These are phyloP conservation scores for Venturiaceae sp. DNA, from an alignment of 2,329 filamentous ascomycete genomes.

Conservation along the genomic window DNA sequence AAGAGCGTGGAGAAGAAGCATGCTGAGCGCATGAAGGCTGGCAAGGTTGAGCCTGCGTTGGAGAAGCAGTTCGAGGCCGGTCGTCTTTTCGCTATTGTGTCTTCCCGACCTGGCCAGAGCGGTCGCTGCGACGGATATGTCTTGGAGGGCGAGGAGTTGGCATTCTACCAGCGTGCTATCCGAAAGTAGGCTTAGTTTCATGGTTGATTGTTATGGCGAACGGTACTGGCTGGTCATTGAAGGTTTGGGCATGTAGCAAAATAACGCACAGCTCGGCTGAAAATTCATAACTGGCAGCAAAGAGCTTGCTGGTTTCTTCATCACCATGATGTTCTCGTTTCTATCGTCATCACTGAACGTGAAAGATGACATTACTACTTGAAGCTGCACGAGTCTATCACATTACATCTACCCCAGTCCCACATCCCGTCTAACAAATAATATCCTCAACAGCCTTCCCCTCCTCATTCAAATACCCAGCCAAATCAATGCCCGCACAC, in stretches of 20 bases:
- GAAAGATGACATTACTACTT: too few species aligned
- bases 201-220: constrained; percentile 3
- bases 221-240: constrained; percentile 3
- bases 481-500: not conserved
- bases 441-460: not conserved
- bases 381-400: too few species aligned
- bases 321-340: too few species aligned
- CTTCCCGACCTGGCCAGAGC: constrained; percentile 91
- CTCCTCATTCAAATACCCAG: not conserved
- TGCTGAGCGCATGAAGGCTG: constrained; percentile 71
- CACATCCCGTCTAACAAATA: not conserved
- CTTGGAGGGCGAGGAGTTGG: constrained; percentile 97
- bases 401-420: too few species aligned
- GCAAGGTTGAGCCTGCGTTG: constrained; percentile 87
- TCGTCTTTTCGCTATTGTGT: constrained; percentile 88
- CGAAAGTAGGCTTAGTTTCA: constrained; percentile 62
- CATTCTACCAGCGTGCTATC: constrained; percentile 99
- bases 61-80: constrained; percentile 99
- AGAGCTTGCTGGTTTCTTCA: not conserved
- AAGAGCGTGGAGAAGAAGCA: constrained; percentile 96
- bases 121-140: constrained; percentile 96
- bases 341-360: too few species aligned
- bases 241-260: not conserved
- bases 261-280: not conserved
- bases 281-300: not conserved